These are phyloP conservation scores for Macrolepiota albuminosa DNA, from an alignment of 768 basidiomycete genomes.

Conservation along the genomic window DNA sequence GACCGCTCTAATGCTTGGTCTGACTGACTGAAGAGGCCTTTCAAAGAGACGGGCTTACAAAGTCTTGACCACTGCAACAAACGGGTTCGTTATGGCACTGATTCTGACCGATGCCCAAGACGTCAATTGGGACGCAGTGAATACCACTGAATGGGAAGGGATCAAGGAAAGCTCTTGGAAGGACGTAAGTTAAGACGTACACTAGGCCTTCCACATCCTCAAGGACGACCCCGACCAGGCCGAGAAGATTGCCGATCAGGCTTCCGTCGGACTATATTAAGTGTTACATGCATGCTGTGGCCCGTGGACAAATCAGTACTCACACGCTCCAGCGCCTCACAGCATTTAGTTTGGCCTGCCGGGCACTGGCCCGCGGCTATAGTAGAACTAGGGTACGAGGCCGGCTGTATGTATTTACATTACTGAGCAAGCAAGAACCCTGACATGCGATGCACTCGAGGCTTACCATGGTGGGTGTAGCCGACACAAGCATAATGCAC, in stretches of 20 bases:
- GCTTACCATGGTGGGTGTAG: slow-evolving; percentile 18
- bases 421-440: neutral
- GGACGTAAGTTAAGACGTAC: slow-evolving; percentile 12
- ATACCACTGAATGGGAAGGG: slow-evolving; percentile 16
- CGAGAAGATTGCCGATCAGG: slow-evolving; percentile 19
- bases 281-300: neutral
- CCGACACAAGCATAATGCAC: slow-evolving; percentile 18
- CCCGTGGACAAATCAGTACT: neutral
- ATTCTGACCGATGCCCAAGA: slow-evolving; percentile 19
- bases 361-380: slow-evolving; percentile 19
- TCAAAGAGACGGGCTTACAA: slow-evolving; percentile 16
- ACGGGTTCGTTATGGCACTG: slow-evolving; percentile 29
- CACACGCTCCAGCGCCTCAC: slow-evolving; percentile 22
- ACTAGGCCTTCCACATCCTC: slow-evolving; percentile 23
- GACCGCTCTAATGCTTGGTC: slow-evolving; percentile 20
- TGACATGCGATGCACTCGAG: neutral
- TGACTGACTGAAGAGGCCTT: neutral
- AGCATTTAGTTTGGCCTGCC: slow-evolving; percentile 21
- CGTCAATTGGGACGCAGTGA: slow-evolving; percentile 26
- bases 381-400: slow-evolving; percentile 12
- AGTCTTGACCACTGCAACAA: slow-evolving; percentile 33
- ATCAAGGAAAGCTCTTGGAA: neutral
- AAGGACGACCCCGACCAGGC: slow-evolving; percentile 20
- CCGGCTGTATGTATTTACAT: neutral
- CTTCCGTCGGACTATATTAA: slow-evolving; percentile 18